Conservation (phyloP, 2,329 filamentous ascomycete species). For the Lizonia empirigonia region DNA sequence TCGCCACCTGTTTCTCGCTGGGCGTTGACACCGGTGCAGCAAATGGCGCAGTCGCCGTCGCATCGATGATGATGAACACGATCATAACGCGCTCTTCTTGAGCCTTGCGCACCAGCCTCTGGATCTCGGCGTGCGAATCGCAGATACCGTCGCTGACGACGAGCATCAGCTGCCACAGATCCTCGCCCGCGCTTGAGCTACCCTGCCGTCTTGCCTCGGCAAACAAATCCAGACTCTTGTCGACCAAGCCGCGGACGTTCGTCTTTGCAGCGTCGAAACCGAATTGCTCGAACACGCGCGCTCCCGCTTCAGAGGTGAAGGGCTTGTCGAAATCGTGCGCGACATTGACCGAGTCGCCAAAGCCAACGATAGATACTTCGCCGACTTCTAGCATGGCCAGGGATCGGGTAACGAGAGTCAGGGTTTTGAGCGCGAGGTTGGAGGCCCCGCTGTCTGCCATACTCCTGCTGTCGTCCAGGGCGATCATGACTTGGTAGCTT, state of each 20-base stretch:
- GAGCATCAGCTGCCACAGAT: conserved; percentile 94
- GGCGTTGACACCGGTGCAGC: conserved; percentile 7
- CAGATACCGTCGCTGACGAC: conserved; percentile 95
- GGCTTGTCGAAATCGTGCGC: conserved; percentile 85
- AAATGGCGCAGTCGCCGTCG: conserved; percentile 40
- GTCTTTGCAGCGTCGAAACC: conserved; percentile 85
- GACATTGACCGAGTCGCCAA: conserved; percentile 81
- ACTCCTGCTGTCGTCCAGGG: conserved; percentile 91
- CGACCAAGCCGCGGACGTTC: conserved; percentile 79
- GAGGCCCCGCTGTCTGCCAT: conserved; percentile 86
- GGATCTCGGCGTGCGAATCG: conserved; percentile 83
- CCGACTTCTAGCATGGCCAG: conserved; percentile 93
- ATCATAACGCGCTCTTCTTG: conserved; percentile 96
- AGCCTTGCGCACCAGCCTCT: conserved; percentile 81
- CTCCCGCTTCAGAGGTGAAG: conserved; percentile 80
- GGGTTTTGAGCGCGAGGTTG: conserved; percentile 85
- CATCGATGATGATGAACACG: conserved; percentile 95
- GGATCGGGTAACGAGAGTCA: conserved; percentile 86
- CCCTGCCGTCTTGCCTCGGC: conserved; percentile 71
- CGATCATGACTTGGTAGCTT: conserved; percentile 95
- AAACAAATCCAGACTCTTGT: conserved; percentile 80
- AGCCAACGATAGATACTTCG: conserved; percentile 88
- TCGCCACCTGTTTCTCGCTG: conserved; percentile 11
- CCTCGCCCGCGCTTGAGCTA: conserved; percentile 56
- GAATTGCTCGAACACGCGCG: conserved; percentile 83